These are phyloP conservation scores for Ramalina intermedia DNA, from an alignment of 495 filamentous ascomycete species.

Conservation along the genomic window DNA sequence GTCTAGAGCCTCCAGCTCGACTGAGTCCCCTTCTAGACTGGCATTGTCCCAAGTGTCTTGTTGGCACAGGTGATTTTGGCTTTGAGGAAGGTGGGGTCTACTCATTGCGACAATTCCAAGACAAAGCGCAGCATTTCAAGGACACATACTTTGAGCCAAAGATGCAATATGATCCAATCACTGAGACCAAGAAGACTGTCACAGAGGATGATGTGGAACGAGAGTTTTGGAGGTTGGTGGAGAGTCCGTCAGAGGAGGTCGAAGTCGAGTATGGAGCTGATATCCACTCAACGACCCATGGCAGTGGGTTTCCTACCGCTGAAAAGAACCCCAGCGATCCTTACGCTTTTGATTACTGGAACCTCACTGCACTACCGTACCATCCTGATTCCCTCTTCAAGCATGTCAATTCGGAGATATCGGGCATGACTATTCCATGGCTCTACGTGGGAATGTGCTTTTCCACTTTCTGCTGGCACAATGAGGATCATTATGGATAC, in stretches of 20 bases:
- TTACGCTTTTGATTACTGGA: constrained; percentile 87
- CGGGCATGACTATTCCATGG: constrained; percentile 99
- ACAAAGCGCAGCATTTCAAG: constrained; percentile 90
- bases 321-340: constrained; percentile 78
- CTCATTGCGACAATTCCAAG: constrained; percentile 90
- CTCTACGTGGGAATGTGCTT: constrained; percentile 99
- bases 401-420: constrained; percentile 96
- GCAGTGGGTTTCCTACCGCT: constrained; percentile 91
- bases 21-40: constrained; percentile 73
- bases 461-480: constrained; percentile 99
- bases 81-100: constrained; percentile 97
- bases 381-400: constrained; percentile 86
- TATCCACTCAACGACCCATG: constrained; percentile 96
- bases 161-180: constrained; percentile 76
- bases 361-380: constrained; percentile 84
- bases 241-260: constrained; percentile 84
- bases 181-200: constrained; percentile 63
- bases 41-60: constrained; percentile 91
- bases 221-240: constrained; percentile 92
- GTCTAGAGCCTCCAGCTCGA: constrained; percentile 77
- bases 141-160: constrained; percentile 82
- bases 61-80: constrained; percentile 91
- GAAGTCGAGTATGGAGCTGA: constrained; percentile 98
- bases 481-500: constrained; percentile 96
- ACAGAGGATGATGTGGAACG: constrained; percentile 93